These are phyloP conservation scores for Hymenoscyphus salicellus DNA, from an alignment of 2,329 filamentous ascomycete genomes.

Conservation along the genomic window DNA sequence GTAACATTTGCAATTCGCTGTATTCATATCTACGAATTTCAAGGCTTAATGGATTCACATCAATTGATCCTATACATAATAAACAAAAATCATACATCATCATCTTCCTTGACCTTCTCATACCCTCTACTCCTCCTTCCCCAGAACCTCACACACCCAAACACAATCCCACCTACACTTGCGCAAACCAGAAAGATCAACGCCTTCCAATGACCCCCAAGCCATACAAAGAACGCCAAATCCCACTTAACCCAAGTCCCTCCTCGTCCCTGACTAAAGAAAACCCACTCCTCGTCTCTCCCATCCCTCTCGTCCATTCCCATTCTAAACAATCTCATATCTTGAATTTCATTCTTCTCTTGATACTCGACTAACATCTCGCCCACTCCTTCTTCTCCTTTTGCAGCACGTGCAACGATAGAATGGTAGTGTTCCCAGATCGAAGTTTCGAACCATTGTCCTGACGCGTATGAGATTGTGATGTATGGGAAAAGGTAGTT, in stretches of 20 bases:
- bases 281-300: slow-evolving; percentile 30
- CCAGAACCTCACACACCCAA: background rate
- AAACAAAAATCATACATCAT: background rate
- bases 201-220: slow-evolving; percentile 26
- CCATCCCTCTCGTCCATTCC: slow-evolving; percentile 33
- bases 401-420: background rate
- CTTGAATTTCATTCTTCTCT: slow-evolving; percentile 3
- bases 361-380: background rate
- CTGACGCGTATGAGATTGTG: slow-evolving; percentile 71
- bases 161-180: background rate
- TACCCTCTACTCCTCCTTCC: background rate
- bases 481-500: slow-evolving; percentile 69
- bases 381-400: background rate
- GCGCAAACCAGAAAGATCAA: background rate
- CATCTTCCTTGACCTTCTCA: background rate
- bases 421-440: slow-evolving; percentile 65
- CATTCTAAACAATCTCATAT: slow-evolving; percentile 21
- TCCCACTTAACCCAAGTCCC: slow-evolving; percentile 36
- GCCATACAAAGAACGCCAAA: slow-evolving; percentile 31
- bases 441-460: slow-evolving; percentile 66
- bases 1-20: too few relatives aligned
- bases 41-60: too few relatives aligned
- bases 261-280: slow-evolving; percentile 34
- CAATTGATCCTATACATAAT: too few relatives aligned
- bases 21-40: too few relatives aligned